Evolutionary conservation across 164 flowering plant species (phyloP).

Genomic region (Berberis thunbergii): DNA sequence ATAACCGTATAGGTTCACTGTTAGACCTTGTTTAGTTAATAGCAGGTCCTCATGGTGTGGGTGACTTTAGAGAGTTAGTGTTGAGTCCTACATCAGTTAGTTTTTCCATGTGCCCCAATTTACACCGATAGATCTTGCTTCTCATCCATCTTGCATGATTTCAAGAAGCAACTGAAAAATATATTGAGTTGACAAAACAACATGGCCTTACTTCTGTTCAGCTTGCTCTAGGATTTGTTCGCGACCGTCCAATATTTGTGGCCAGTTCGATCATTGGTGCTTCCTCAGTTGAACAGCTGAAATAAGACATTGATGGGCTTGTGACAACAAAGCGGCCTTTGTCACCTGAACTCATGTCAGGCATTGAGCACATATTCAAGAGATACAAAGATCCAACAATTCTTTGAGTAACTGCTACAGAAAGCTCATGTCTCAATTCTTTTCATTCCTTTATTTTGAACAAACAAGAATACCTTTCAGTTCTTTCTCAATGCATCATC

Average conservation of each 20-base stretch:
- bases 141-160: constrained; percentile 11
- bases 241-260: constrained; percentile 76
- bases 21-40: too few relatives aligned
- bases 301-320: constrained; percentile 75
- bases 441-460: neutral
- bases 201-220: constrained; percentile 68
- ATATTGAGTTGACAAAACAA: constrained; percentile 57
- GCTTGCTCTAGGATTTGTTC: constrained; percentile 73
- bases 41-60: too few relatives aligned
- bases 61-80: too few relatives aligned
- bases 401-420: constrained; percentile 13
- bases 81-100: neutral
- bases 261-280: constrained; percentile 94
- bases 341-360: constrained; percentile 56
- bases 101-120: neutral
- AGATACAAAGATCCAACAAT: constrained; percentile 76
- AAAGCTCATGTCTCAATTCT: neutral
- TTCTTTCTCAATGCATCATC: too few relatives aligned
- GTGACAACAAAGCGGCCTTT: constrained; percentile 63
- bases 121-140: neutral
- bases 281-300: constrained; percentile 74
- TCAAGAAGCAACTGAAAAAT: constrained; percentile 74
- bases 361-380: constrained; percentile 53
- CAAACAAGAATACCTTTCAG: too few relatives aligned
- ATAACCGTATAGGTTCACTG: too few relatives aligned